Percentiles rank a stretch among this genome's conserved stretches.
These are phyloP conservation scores for Rutstroemia sp. DNA, from an alignment of 2,329 filamentous ascomycete genomes.

Conservation along the genomic window DNA sequence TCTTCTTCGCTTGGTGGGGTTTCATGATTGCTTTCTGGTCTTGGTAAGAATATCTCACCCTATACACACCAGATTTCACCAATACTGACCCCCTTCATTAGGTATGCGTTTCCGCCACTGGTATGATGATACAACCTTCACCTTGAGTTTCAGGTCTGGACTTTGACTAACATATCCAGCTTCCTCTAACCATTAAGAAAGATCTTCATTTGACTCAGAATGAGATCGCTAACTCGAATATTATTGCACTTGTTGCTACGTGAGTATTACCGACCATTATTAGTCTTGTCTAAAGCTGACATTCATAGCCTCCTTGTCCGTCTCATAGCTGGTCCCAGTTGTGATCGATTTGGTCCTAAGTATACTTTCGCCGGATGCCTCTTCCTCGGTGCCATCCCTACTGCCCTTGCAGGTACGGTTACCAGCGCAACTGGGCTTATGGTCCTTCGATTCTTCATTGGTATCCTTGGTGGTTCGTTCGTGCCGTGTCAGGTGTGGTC, in stretches of 20 bases:
- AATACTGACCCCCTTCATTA: conserved; percentile 7
- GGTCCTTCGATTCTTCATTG: conserved; percentile 69
- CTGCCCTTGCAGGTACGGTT: conserved; percentile 73
- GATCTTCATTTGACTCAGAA: conserved; percentile 64
- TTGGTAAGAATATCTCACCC: conserved; percentile 52
- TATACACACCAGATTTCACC: conserved; percentile 53
- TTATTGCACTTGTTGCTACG: conserved; percentile 69
- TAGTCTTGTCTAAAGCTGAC: not conserved
- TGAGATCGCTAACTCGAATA: conserved; percentile 84
- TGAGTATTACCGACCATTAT: conserved; percentile 9
- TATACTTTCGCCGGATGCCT: conserved; percentile 71
- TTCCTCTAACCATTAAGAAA: conserved; percentile 61
- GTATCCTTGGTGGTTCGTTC: conserved; percentile 70
- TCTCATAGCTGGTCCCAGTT: conserved; percentile 71
- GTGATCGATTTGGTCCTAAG: conserved; percentile 76
- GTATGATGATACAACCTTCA: conserved; percentile 2
- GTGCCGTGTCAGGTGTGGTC: conserved; percentile 90
- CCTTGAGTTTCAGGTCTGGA: not conserved
- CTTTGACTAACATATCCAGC: conserved; percentile 32
- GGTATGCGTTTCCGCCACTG: conserved; percentile 79
- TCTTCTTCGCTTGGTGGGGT: conserved; percentile 83
- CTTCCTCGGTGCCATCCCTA: conserved; percentile 71
- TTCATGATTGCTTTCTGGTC: conserved; percentile 87
- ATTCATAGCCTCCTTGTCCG: conserved; percentile 55
- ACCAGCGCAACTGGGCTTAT: conserved; percentile 62